phyloP scores from a whole-genome alignment of 352 stramenopile species.

The Aphanomyces stellatus region DNA sequence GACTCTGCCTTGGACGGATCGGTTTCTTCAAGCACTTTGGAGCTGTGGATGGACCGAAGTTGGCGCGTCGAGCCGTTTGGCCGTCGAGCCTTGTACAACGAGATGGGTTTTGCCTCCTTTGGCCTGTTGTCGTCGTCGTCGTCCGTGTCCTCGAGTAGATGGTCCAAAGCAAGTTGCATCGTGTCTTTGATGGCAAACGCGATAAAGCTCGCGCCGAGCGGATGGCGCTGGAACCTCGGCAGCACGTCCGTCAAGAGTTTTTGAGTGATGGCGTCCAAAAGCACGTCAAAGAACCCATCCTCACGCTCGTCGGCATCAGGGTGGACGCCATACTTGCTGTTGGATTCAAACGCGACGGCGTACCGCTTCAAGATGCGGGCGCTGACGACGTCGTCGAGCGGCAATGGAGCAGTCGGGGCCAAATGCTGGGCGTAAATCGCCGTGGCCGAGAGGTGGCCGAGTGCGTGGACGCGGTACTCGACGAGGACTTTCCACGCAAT shows the following conservation, averaged over 20 bases:
- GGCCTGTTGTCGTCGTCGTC: background rate
- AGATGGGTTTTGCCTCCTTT: background rate
- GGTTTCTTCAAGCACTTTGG: no score
- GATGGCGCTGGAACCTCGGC: slow-evolving; percentile 8
- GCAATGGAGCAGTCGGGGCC: background rate
- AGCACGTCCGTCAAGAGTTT: background rate
- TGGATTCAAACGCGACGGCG: slow-evolving; percentile 6
- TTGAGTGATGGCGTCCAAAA: background rate
- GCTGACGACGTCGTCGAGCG: background rate
- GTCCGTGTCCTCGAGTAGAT: background rate
- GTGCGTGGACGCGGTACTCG: background rate
- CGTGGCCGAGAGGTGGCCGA: background rate
- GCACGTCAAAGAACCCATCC: background rate
- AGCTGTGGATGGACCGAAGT: no score
- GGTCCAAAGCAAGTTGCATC: background rate
- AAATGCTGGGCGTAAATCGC: slow-evolving; percentile 2
- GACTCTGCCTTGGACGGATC: no score
- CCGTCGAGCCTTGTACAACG: no score
- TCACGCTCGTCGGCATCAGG: background rate
- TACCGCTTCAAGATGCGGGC: background rate
- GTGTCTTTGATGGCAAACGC: background rate
- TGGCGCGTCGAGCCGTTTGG: no score
- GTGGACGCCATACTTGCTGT: slow-evolving; percentile 21
- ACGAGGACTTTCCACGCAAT: background rate
- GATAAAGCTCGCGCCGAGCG: background rate